phyloP scores from a whole-genome alignment of 2,329 filamentous ascomycete genomes.

The Penicillium sclerotiorum region DNA sequence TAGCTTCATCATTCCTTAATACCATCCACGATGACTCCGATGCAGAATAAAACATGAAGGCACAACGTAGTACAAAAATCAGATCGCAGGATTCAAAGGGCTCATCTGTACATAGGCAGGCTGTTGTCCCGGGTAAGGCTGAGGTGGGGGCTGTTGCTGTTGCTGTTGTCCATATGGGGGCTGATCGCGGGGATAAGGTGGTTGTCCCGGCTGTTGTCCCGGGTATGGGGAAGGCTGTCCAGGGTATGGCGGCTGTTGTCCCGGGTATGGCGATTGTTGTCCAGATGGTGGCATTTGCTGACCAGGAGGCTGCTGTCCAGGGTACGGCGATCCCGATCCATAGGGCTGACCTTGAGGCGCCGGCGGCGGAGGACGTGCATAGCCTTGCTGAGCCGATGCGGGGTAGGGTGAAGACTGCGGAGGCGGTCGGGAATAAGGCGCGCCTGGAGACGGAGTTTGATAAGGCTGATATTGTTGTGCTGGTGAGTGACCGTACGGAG shows the following conservation, averaged over 20 bases:
- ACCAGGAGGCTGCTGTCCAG: no score
- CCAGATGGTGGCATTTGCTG: no score
- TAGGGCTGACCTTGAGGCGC: slow-evolving; percentile 42
- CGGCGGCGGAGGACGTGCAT: slow-evolving; percentile 46
- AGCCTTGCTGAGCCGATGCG: slow-evolving; percentile 35
- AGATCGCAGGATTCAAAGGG: slow-evolving; percentile 5
- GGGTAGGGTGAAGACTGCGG: slow-evolving; percentile 32
- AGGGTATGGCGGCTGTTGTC: slow-evolving; percentile 14
- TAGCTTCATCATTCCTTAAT: slow-evolving; percentile 5
- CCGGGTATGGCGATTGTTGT: slow-evolving; percentile 8
- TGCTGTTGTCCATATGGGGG: slow-evolving; percentile 9
- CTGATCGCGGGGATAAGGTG: slow-evolving; percentile 6
- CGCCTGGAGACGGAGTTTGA: slow-evolving; percentile 32
- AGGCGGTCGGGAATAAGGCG: slow-evolving; percentile 36
- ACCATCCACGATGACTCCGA: background rate
- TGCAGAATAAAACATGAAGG: slow-evolving; percentile 1
- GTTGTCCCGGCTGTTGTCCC: slow-evolving; percentile 17
- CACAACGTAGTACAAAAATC: slow-evolving; percentile 7
- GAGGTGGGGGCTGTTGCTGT: slow-evolving; percentile 13
- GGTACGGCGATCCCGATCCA: slow-evolving; percentile 32
- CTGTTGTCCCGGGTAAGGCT: slow-evolving; percentile 27
- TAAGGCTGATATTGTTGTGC: slow-evolving; percentile 42
- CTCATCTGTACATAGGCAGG: slow-evolving; percentile 32
- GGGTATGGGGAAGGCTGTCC: slow-evolving; percentile 23
- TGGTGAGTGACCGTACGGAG: slow-evolving; percentile 34